Conservation (phyloP, 2,329 filamentous ascomycete genomes). For the Claviceps monticola region DNA sequence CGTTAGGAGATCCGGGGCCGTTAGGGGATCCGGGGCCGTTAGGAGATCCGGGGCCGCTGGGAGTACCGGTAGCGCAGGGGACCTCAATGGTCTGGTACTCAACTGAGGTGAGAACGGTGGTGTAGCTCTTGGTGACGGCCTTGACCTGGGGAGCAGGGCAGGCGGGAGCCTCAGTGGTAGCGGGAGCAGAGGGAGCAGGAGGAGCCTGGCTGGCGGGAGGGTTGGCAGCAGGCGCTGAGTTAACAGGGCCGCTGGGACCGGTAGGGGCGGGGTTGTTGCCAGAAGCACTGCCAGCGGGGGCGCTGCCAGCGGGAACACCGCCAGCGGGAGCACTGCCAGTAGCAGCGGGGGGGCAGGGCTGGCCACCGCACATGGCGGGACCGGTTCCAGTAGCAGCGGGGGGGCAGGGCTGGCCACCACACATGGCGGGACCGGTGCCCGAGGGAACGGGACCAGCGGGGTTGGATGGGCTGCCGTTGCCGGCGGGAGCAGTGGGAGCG, state of each 20-base stretch:
- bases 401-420: no score
- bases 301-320: constrained; percentile 1
- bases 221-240: no score
- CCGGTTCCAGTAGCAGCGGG: background rate
- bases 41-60: no score
- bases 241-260: constrained; percentile 1
- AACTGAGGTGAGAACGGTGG: constrained; percentile 40
- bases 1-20: no score
- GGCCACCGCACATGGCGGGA: no score
- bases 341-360: background rate
- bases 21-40: no score
- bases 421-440: background rate
- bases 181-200: no score
- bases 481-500: constrained; percentile 5
- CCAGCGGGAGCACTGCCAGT: constrained; percentile 4
- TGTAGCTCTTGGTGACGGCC: constrained; percentile 41
- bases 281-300: no score
- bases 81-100: constrained; percentile 36
- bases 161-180: constrained; percentile 6
- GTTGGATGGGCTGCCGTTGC: background rate
- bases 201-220: no score
- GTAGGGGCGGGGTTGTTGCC: constrained; percentile 8
- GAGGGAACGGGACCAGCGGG: background rate
- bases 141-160: constrained; percentile 29
- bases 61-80: constrained; percentile 24